phyloP scores from a whole-genome alignment of 257 asterid species.

The Solanum piurae region DNA sequence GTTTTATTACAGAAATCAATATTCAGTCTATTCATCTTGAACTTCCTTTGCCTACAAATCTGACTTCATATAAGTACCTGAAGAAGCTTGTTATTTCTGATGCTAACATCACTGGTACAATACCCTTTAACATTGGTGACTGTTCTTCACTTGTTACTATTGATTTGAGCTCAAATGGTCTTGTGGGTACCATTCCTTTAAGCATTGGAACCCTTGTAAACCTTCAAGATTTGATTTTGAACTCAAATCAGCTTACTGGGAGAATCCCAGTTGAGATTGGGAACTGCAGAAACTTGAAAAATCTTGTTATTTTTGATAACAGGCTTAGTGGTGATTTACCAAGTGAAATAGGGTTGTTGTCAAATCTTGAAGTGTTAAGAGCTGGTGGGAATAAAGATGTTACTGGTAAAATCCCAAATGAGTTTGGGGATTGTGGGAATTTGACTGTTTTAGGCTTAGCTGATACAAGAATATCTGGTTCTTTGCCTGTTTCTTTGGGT shows the following conservation, averaged over 20 bases:
- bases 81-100: conserved; percentile 24
- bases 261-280: conserved; percentile 29
- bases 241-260: conserved; percentile 32
- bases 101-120: conserved; percentile 32
- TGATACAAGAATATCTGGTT: conserved; percentile 27
- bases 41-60: conserved; percentile 25
- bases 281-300: conserved; percentile 15
- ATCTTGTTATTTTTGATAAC: conserved; percentile 25
- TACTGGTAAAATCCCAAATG: conserved; percentile 25
- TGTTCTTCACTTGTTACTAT: conserved; percentile 18
- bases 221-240: conserved; percentile 28
- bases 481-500: conserved; percentile 30
- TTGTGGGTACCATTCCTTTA: conserved; percentile 24
- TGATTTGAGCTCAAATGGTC: conserved; percentile 27
- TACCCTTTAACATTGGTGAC: conserved; percentile 23
- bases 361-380: conserved; percentile 25
- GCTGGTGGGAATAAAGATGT: conserved; percentile 34
- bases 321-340: conserved; percentile 24
- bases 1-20: conserved; percentile 21
- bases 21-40: conserved; percentile 21
- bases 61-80: conserved; percentile 16
- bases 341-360: conserved; percentile 15
- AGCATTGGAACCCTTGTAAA: conserved; percentile 22
- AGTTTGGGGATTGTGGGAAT: conserved; percentile 28
- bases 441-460: conserved; percentile 34